Percentiles rank a stretch among this genome's conserved stretches.
Conservation (phyloP, 495 filamentous ascomycete species). For the Daldinia caldariorum region DNA sequence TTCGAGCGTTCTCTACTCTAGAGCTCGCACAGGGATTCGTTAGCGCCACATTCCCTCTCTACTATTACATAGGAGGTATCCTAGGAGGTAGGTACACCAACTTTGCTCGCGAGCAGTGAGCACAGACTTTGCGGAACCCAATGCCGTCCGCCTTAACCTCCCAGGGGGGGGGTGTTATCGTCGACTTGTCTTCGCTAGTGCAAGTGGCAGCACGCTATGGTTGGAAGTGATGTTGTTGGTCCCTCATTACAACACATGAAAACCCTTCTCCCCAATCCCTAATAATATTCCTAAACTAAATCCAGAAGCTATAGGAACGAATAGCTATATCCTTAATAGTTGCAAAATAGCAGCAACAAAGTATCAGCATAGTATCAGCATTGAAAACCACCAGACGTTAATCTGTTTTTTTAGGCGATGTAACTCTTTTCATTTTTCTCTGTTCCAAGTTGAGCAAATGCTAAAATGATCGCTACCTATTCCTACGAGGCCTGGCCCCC, state of each 20-base stretch:
- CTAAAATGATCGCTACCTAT: constrained; percentile 34
- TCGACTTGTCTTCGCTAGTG: constrained; percentile 3
- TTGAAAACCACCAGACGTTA: constrained; percentile 7
- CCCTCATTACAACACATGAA: constrained; percentile 5
- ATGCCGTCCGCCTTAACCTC: background rate
- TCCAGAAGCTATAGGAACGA: background rate
- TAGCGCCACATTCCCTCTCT: constrained; percentile 13
- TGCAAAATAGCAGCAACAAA: constrained; percentile 3
- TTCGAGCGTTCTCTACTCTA: constrained; percentile 12
- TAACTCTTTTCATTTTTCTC: constrained; percentile 24
- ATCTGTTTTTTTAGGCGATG: constrained; percentile 31
- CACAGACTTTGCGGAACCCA: constrained; percentile 13
- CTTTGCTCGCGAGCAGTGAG: background rate
- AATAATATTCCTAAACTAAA: constrained; percentile 1
- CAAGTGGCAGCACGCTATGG: background rate
- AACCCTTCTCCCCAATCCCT: background rate
- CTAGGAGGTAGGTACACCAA: too few species aligned
- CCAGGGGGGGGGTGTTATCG: background rate
- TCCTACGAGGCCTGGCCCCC: constrained; percentile 27
- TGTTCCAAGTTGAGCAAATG: constrained; percentile 27
- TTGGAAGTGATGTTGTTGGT: background rate
- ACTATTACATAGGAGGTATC: too few species aligned
- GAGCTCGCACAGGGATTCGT: constrained; percentile 9
- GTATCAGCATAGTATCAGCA: constrained; percentile 12
- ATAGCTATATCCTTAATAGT: constrained; percentile 11